Evolutionary conservation across 2,329 filamentous ascomycete genomes (phyloP).

Genomic region (Diaporthe nobilis): DNA sequence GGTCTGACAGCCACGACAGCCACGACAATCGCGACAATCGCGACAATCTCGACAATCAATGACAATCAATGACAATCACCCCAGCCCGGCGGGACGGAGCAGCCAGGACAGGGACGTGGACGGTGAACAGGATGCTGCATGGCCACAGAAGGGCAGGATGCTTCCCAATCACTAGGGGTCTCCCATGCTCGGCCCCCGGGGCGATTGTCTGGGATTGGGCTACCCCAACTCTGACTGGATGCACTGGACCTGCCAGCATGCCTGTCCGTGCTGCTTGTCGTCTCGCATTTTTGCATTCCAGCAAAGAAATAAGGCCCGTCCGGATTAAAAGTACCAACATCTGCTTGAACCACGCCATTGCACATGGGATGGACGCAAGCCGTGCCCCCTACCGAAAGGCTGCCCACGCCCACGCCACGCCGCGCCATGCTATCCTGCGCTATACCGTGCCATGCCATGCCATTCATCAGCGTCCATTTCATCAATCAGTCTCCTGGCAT

Average conservation of each 20-base stretch:
- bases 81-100: constrained; percentile 23
- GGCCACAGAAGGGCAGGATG: background rate
- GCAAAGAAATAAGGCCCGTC: background rate
- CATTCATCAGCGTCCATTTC: constrained; percentile 2
- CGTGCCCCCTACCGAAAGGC: background rate
- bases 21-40: constrained; percentile 14
- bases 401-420: constrained; percentile 15
- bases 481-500: background rate
- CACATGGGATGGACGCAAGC: constrained; percentile 11
- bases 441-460: background rate
- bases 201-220: constrained; percentile 2
- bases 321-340: constrained; percentile 33
- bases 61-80: constrained; percentile 7
- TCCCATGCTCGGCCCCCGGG: constrained; percentile 28
- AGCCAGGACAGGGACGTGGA: constrained; percentile 10
- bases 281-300: constrained; percentile 9
- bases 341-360: constrained; percentile 3
- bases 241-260: background rate
- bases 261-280: background rate
- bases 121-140: background rate
- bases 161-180: background rate
- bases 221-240: constrained; percentile 12
- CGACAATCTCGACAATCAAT: constrained; percentile 19
- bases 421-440: constrained; percentile 8
- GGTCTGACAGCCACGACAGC: constrained; percentile 15